Evolutionary conservation across 108 stramenopile species (phyloP), one percentile per base, ranked within the genome.

Genomic region (Conticribra guillardii): DNA sequence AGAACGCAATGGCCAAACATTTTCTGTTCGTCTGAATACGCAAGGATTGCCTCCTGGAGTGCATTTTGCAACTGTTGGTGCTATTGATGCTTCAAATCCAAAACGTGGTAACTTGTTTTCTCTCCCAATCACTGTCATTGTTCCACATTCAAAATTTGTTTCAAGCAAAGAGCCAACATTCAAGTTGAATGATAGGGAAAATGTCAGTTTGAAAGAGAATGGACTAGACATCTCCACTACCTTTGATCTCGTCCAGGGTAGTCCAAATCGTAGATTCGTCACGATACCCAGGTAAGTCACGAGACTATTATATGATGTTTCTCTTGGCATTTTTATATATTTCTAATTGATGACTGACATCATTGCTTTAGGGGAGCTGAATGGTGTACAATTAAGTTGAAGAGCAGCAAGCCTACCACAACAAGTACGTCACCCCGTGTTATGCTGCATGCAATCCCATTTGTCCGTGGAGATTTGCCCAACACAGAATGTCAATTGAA

Each of bases 91-190:
- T 7, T 69, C 73, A n/a, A 37, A 80, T 55, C 69, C 76, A 33
- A 68, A 57, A 5, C 55, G 79, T 7, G 88, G 89, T 0, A 49
- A 74, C 8, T 18, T 88, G 18, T 94, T 90, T 62, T 54, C 59
- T 49, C 57, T 92, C 17, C 95, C 95, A 26, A 86, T 96, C 56
- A 92, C 92, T 1, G 87, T 93, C 31, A 69, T 85, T 32, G 82
- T 73, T 52, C 85, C 92, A 21, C 68, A 69, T 19, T 69, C 67
- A 16, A 69, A 33, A 14, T 59, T 69, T 26, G 33, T 69, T 8
- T 19, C 56, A 18, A 47, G 0, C 2, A 5, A 60, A 21, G 44
- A 58, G 2, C 67, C 67, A 24, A 60, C 28, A 44, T 69, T 47
- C 67, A 50, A 32, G 21, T 57, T 74, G 26, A 62, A 55, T 29